A percentile compares a stretch with the other conserved stretches of the same genome.
phyloP scores from a whole-genome alignment of 192 early-diverging fungal species.

The Phlyctochytrium planicorne region DNA sequence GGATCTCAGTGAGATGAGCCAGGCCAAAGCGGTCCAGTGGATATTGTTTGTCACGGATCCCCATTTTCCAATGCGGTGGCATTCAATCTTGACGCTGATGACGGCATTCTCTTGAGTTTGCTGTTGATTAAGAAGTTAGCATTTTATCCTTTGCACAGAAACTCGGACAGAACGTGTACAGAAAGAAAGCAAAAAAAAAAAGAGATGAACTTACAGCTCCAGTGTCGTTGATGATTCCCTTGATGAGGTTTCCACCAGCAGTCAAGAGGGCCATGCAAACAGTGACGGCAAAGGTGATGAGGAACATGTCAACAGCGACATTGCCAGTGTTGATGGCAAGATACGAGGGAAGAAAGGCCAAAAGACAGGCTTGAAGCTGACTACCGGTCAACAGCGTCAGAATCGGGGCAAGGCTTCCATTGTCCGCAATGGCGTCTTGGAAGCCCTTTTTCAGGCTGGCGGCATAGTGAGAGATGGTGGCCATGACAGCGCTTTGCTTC shows the following conservation, averaged over 20 bases:
- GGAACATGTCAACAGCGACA: slow-evolving; percentile 45
- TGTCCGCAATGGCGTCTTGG: slow-evolving; percentile 10
- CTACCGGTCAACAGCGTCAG: neutral
- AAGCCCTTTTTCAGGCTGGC: neutral
- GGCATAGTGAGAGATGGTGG: neutral
- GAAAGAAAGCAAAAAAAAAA: slow-evolving; percentile 2
- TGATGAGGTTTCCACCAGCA: slow-evolving; percentile 21
- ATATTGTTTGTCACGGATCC: slow-evolving; percentile 19
- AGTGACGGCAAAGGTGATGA: slow-evolving; percentile 31
- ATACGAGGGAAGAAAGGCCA: slow-evolving; percentile 33
- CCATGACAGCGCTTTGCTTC: neutral
- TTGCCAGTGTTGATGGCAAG: slow-evolving; percentile 33
- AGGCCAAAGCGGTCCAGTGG: slow-evolving; percentile 20
- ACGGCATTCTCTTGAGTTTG: slow-evolving; percentile 1
- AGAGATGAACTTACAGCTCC: slow-evolving; percentile 9
- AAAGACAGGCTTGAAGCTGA: slow-evolving; percentile 18
- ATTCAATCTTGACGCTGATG: slow-evolving; percentile 33
- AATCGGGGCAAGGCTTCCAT: neutral
- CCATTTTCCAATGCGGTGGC: slow-evolving; percentile 31
- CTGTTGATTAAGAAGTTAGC: neutral
- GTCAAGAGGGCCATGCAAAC: slow-evolving; percentile 25
- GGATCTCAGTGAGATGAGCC: slow-evolving; percentile 30
- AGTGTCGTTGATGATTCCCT: slow-evolving; percentile 20
- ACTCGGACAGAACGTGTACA: neutral
- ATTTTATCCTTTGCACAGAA: neutral